These are phyloP conservation scores for Lactifluus pinguis DNA, from an alignment of 768 basidiomycete genomes.

Conservation along the genomic window DNA sequence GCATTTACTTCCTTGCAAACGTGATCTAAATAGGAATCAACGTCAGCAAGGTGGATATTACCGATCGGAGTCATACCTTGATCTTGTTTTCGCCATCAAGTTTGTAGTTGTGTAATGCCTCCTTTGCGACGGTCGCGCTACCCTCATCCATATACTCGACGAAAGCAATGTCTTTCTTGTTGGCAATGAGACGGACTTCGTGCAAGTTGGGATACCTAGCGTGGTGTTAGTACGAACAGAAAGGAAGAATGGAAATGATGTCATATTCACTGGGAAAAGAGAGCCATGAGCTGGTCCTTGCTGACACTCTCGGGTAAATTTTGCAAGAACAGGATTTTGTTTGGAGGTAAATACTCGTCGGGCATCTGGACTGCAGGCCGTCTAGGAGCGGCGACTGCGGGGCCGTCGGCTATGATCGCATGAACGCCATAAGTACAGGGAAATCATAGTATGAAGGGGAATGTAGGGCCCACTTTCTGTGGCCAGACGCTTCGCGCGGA, in stretches of 20 bases:
- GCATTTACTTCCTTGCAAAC: constrained; percentile 20
- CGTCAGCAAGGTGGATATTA: background rate
- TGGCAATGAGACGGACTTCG: constrained; percentile 98
- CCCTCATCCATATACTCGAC: constrained; percentile 95
- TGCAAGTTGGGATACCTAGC: constrained; percentile 87
- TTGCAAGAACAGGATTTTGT: constrained; percentile 98
- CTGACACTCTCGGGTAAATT: constrained; percentile 90
- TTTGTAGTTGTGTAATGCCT: constrained; percentile 95
- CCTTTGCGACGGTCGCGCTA: constrained; percentile 85
- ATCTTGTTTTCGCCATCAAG: constrained; percentile 97
- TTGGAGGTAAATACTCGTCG: constrained; percentile 98
- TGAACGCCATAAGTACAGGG: constrained; percentile 1
- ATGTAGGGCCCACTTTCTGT: constrained; percentile 53
- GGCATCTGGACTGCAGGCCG: constrained; percentile 92
- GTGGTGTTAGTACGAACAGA: background rate
- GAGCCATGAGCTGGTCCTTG: constrained; percentile 81
- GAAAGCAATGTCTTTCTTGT: constrained; percentile 96
- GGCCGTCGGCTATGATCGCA: constrained; percentile 51
- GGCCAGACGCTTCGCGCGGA: constrained; percentile 71
- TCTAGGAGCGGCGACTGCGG: constrained; percentile 52
- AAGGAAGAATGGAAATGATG: background rate
- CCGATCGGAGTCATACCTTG: constrained; percentile 48
- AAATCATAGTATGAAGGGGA: constrained; percentile 3
- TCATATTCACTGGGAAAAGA: constrained; percentile 78
- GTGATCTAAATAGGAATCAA: constrained; percentile 13